A percentile compares a stretch with the other conserved stretches of the same genome.
Conservation (phyloP, 2,329 filamentous ascomycete species). For the Sclerotiophoma versabilis region DNA sequence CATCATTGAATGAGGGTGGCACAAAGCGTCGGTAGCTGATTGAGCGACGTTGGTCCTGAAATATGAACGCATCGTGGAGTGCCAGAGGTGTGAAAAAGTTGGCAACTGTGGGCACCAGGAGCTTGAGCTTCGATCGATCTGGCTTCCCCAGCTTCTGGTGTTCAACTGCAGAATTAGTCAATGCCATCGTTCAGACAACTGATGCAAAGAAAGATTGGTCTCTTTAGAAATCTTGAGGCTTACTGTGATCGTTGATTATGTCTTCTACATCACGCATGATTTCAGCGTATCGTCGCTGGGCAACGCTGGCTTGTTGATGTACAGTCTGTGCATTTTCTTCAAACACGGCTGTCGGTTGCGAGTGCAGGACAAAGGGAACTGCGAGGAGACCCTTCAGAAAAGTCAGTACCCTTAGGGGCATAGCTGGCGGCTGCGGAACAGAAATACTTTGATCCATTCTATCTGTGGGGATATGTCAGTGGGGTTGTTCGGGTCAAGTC, state of each 20-base stretch:
- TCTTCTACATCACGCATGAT: conserved; percentile 93
- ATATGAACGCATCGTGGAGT: conserved; percentile 88
- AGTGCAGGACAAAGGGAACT: conserved; percentile 95
- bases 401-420: not conserved
- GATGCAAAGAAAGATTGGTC: no score
- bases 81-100: conserved; percentile 90
- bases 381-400: conserved; percentile 68
- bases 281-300: conserved; percentile 88
- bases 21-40: conserved; percentile 94
- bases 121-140: conserved; percentile 86
- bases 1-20: conserved; percentile 95
- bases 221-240: conserved; percentile 26
- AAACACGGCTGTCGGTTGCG: conserved; percentile 88
- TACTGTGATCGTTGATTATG: conserved; percentile 92
- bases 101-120: conserved; percentile 90
- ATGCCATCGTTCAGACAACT: not conserved
- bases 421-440: not conserved
- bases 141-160: conserved; percentile 71
- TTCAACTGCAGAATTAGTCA: conserved; percentile 60
- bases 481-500: no score
- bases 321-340: conserved; percentile 71
- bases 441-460: conserved; percentile 86
- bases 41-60: conserved; percentile 83
- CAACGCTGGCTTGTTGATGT: conserved; percentile 76
- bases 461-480: conserved; percentile 51